These are phyloP conservation scores for Tolypocladium capitatum DNA, from an alignment of 2,329 filamentous ascomycete genomes.

Conservation along the genomic window DNA sequence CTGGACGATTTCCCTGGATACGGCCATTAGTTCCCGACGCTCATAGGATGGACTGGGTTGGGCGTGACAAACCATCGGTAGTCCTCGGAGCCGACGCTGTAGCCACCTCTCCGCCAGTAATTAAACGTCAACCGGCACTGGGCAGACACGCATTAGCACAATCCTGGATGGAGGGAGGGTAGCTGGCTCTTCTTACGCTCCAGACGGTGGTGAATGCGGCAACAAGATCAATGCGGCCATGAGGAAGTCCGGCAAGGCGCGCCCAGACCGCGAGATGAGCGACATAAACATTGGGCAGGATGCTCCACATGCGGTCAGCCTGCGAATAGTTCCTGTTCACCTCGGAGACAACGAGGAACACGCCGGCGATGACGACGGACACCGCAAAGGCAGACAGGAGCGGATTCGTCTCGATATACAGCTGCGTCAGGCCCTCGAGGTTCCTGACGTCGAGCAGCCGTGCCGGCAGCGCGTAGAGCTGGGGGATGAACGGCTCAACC, in stretches of 20 bases:
- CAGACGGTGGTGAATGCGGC: slow-evolving; percentile 60
- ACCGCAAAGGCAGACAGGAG: slow-evolving; percentile 62
- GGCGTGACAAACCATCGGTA: slow-evolving; percentile 57
- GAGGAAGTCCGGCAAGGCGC: slow-evolving; percentile 56
- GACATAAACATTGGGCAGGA: slow-evolving; percentile 78
- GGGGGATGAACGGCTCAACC: slow-evolving; percentile 59
- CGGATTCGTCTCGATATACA: slow-evolving; percentile 81
- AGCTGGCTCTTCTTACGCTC: slow-evolving; percentile 49
- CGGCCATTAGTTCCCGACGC: slow-evolving; percentile 1
- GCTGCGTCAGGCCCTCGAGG: slow-evolving; percentile 46
- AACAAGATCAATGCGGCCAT: slow-evolving; percentile 58
- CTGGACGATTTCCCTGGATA: slow-evolving; percentile 54
- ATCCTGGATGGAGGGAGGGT: not conserved
- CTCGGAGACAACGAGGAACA: slow-evolving; percentile 69
- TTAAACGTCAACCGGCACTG: slow-evolving; percentile 70
- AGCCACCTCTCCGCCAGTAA: slow-evolving; percentile 92
- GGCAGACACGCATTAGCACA: not conserved
- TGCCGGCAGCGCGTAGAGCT: slow-evolving; percentile 57
- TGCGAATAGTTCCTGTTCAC: slow-evolving; percentile 94
- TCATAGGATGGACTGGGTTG: not conserved
- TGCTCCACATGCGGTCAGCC: slow-evolving; percentile 83
- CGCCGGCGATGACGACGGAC: slow-evolving; percentile 53
- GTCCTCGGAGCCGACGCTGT: slow-evolving; percentile 78
- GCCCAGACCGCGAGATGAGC: slow-evolving; percentile 77
- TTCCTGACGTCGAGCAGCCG: slow-evolving; percentile 47